Conservation (phyloP, 257 asterid genomes). For the Nicotiana sylvestris region DNA sequence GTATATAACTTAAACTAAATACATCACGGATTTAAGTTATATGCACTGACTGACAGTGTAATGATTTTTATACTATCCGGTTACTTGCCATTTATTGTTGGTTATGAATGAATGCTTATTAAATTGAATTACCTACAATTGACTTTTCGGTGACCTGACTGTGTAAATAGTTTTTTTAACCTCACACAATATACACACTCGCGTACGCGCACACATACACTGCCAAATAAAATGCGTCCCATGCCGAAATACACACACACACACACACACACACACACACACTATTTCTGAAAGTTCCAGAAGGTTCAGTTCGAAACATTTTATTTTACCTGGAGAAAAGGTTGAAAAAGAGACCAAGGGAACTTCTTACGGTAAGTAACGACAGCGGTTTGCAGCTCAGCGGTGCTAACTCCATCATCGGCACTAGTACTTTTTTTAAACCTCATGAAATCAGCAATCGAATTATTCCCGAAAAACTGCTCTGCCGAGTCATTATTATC, state of each 20-base stretch:
- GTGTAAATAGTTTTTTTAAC: no score
- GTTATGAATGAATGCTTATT: no score
- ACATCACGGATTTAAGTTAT: no score
- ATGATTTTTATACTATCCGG: no score
- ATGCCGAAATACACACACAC: neutral
- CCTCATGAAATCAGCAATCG: conserved; percentile 96
- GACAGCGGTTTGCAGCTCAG: conserved; percentile 89
- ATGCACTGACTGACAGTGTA: no score
- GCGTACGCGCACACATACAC: no score
- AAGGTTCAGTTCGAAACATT: neutral
- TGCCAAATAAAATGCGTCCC: no score
- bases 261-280: neutral
- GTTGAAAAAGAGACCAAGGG: conserved; percentile 88
- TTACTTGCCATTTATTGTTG: no score
- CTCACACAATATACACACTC: no score
- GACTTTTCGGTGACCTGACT: no score
- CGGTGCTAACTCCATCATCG: conserved; percentile 20
- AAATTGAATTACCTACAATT: no score
- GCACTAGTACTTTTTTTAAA: conserved; percentile 34
- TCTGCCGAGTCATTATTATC: conserved; percentile 48
- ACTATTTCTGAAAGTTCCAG: neutral
- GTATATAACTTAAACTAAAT: no score
- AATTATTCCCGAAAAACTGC: conserved; percentile 56
- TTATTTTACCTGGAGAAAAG: conserved; percentile 64
- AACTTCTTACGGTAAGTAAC: conserved; percentile 81